Evolutionary conservation across 129 eudicot species (phyloP), one percentile per base, ranked within the genome.

Genomic region (Escallonia rubra): DNA sequence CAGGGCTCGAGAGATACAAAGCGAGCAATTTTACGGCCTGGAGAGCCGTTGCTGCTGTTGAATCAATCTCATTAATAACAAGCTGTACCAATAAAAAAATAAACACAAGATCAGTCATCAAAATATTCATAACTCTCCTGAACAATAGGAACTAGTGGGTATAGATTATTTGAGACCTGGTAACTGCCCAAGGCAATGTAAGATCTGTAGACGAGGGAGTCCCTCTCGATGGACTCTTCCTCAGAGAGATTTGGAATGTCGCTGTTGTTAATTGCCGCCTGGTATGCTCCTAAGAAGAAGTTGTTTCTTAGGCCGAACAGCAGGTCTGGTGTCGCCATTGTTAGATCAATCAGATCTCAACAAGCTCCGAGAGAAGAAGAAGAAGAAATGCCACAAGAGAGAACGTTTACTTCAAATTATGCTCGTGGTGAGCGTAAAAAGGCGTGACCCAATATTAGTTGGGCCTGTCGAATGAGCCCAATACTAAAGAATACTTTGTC

Each of bases 11-110:
- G 5, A 93, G 88, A 76, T 93, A 93, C 77, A 82, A 16, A 10
- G 99, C 99, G 3, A 93, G 96, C 76, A 93, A 66, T 72, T 93
- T 93, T 53, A 93, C 95, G 10, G 99, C 96, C 50, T 93, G 99
- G 48, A 89, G 96, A 54, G 99, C 80, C 60, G 99, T 89, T 9
- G 99, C 79, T 41, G 96, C 96, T 41, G 95, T 80, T 2, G 86
- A 72, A 86, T 93, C 88, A 72, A 93, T 85, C 86, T 93, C 99
- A 65, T 74, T 82, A 41, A 93, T 79, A 76, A 89, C 99, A 76
- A 93, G 99, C 96, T 93, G 68, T 43, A 66, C 15, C 13, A 69
- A 41, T 14, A 53, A 43, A 15, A 43, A 65, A 12, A 71, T 67
- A 57, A 23, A 23, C 34, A 23, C 34, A 23, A 23, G 34, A 23